Percentiles rank a stretch among this genome's conserved stretches.
Evolutionary conservation across 2,329 filamentous ascomycete genomes (phyloP).

Genomic region (Pseudogymnoascus sp.): DNA sequence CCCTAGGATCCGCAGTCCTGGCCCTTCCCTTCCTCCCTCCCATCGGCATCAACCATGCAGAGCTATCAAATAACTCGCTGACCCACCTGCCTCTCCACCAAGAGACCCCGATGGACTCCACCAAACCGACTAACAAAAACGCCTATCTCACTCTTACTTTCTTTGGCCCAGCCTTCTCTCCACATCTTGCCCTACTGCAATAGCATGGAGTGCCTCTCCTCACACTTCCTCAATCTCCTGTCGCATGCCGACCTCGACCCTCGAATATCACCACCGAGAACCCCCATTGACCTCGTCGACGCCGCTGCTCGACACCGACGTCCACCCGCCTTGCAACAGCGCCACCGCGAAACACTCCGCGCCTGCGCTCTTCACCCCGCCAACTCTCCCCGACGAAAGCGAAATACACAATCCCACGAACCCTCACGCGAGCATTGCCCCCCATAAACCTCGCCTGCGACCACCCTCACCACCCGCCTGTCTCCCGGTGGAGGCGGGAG

Average conservation of each 20-base stretch:
- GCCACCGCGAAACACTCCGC: neutral
- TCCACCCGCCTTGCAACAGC: neutral
- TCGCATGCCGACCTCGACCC: conserved; percentile 2
- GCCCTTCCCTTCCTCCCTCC: neutral
- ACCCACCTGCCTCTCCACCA: neutral
- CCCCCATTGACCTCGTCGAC: neutral
- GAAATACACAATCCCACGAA: neutral
- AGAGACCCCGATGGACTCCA: neutral
- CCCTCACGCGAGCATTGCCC: neutral
- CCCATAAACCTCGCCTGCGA: neutral
- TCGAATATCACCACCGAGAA: neutral
- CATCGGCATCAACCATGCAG: neutral
- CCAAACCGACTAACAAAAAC: neutral
- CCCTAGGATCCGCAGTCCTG: neutral
- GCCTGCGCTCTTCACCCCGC: neutral
- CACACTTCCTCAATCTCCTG: conserved; percentile 1
- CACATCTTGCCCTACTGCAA: conserved; percentile 1
- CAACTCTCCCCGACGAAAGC: neutral
- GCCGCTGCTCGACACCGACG: neutral
- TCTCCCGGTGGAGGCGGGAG: conserved; percentile 54
- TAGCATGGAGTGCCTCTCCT: conserved; percentile 1
- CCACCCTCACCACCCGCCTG: conserved; percentile 40
- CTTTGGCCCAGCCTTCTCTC: neutral
- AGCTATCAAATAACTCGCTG: conserved; percentile 1
- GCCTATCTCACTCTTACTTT: conserved; percentile 4